phyloP scores from a whole-genome alignment of 352 stramenopile species.

The Pythium phragmitis region DNA sequence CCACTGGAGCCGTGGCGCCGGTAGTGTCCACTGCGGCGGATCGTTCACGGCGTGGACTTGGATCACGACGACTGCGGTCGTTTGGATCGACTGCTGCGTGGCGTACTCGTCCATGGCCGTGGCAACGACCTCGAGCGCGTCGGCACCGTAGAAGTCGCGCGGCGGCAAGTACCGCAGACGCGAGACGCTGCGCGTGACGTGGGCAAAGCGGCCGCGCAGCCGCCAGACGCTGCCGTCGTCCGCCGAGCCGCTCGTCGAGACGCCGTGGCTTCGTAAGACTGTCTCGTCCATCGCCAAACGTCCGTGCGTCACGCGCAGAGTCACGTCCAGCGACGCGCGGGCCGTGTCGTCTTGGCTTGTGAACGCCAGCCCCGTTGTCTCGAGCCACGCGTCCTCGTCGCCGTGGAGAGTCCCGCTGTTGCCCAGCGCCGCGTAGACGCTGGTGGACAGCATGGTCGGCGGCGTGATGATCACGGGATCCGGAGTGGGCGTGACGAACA shows the following conservation, averaged over 20 bases:
- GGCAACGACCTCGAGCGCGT: constrained; percentile 41
- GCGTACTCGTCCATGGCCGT: constrained; percentile 50
- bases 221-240: constrained; percentile 19
- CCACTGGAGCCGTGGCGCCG: constrained; percentile 10
- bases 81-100: constrained; percentile 30
- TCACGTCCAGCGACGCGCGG: constrained; percentile 32
- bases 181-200: constrained; percentile 42
- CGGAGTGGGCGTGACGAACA: constrained; percentile 27
- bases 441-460: constrained; percentile 20
- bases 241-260: constrained; percentile 9
- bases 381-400: constrained; percentile 49
- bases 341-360: constrained; percentile 47
- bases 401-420: constrained; percentile 31
- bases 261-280: neutral
- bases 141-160: constrained; percentile 42
- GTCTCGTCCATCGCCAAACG: constrained; percentile 15
- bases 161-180: constrained; percentile 42
- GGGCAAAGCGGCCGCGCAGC: constrained; percentile 11
- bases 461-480: constrained; percentile 27
- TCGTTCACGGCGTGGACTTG: constrained; percentile 57
- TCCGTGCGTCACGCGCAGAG: constrained; percentile 32
- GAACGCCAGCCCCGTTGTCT: constrained; percentile 34
- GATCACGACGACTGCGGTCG: constrained; percentile 33
- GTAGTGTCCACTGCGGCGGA: constrained; percentile 47
- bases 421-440: constrained; percentile 26